Evolutionary conservation across 192 early-diverging fungal species (phyloP), one percentile per base, ranked within the genome.

Genomic region (Chytriomyces sp.): DNA sequence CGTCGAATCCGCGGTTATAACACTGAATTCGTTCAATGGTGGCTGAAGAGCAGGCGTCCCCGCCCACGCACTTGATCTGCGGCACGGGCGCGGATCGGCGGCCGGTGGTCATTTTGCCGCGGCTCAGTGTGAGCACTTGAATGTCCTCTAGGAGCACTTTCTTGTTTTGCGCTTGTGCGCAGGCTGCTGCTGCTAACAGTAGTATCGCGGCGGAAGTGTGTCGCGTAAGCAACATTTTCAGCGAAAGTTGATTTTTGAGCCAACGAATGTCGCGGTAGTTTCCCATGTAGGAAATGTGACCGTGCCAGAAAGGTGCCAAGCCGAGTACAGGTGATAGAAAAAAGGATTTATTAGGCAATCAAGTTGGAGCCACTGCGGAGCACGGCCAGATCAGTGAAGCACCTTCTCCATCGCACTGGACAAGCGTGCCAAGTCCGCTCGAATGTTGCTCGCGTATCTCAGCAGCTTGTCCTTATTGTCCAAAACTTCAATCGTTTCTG

Each of bases 401-500:
- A 68, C 41, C 32, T 68, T 68, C 19, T 68, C 65, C 19, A 68
- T 44, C 8, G 65, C 65, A 49, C 38, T 52, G 30, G 5, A 8
- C 52, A 68, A 54, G 14, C 65, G 65, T 28, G 65, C 19, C 52
- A 68, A 22, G 32, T 68, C 65, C 22, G 52, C 65, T 26, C 36
- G n/a, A 34, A 68, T 68, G 22, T 12, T 25, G 19, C 55, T 52
- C 32, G 65, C 65, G 33, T 68, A 68, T 52, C 38, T 68, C 44
- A 68, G 19, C 28, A 68, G 52, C 52, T 68, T 68, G 36, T 96
- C 94, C 86, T 92, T 92, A n/a, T 83, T 84, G 77, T 98, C 93
- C 62, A 98, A 79, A 0, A 98, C 91, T 81, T 96, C 93, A 66
- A 98, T 89, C 12, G 87, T 85, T 81, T 98, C 88, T 7, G 96